phyloP scores from a whole-genome alignment of 176 grass and related monocot species.

The Ampelocalamus luodianensis region DNA sequence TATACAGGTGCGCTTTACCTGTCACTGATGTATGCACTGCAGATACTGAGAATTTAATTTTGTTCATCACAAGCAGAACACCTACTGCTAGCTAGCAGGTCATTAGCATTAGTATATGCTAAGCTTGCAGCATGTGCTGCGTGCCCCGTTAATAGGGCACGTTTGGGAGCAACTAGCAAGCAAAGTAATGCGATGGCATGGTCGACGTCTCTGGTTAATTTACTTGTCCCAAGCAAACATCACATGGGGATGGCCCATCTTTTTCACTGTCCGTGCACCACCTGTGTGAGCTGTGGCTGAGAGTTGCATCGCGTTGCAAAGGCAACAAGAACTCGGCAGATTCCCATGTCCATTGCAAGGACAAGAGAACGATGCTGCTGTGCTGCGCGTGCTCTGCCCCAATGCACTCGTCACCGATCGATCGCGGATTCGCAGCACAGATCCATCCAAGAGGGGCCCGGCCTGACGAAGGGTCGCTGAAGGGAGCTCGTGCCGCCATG shows the following conservation, averaged over 20 bases:
- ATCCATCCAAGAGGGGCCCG: too few relatives aligned
- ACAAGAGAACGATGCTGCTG: too few relatives aligned
- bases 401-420: too few relatives aligned
- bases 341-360: too few relatives aligned
- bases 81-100: not conserved
- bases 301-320: too few relatives aligned
- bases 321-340: too few relatives aligned
- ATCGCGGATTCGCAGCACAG: too few relatives aligned
- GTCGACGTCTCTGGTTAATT: not conserved
- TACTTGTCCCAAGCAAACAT: not conserved
- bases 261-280: not conserved
- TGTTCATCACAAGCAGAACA: not conserved
- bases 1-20: not conserved
- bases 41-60: not conserved
- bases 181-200: not conserved
- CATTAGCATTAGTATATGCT: not conserved
- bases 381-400: too few relatives aligned
- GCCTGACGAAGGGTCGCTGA: too few relatives aligned
- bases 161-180: constrained; percentile 2
- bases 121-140: not conserved
- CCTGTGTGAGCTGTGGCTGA: too few relatives aligned
- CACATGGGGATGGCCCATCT: not conserved
- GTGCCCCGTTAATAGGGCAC: not conserved
- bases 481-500: too few relatives aligned
- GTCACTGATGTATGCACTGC: not conserved